Percentiles rank a stretch among this genome's conserved stretches.
Conservation (phyloP, 2,329 filamentous ascomycete species). For the Xylaria sp. region DNA sequence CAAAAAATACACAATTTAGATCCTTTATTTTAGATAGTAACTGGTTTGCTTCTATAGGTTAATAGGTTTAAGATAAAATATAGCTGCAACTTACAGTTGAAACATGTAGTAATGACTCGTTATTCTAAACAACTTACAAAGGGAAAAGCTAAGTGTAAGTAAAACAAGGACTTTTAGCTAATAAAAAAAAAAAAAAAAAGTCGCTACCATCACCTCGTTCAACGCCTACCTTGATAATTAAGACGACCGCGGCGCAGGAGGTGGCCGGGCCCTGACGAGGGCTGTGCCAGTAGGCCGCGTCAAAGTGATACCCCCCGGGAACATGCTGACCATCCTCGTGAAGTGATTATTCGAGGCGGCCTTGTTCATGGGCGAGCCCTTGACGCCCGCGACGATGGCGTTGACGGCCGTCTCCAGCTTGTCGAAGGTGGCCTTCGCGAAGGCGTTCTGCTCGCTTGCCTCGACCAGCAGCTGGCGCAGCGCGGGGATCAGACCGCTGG, state of each 20-base stretch:
- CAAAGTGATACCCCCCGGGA: neutral
- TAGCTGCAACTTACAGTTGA: no score
- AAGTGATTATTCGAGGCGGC: neutral
- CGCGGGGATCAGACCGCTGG: neutral
- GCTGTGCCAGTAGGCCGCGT: slow-evolving; percentile 20
- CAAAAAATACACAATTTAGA: no score
- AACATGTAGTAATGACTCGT: no score
- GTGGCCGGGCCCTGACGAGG: neutral
- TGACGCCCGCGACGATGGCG: neutral
- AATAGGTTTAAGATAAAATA: no score
- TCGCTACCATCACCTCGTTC: no score
- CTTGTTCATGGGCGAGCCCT: neutral
- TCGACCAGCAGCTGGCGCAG: neutral
- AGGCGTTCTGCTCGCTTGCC: neutral
- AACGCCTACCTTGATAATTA: neutral
- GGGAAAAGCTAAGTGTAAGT: no score
- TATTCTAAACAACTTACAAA: no score
- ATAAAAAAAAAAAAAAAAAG: no score
- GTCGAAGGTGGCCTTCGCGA: neutral
- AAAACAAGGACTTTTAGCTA: no score
- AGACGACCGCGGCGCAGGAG: neutral
- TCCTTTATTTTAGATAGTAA: no score
- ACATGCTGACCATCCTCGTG: neutral
- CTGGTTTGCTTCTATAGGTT: no score
- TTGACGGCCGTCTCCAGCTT: neutral